Evolutionary conservation across 75 land plant species (phyloP).

Genomic region (Ceratopteris richardii): DNA sequence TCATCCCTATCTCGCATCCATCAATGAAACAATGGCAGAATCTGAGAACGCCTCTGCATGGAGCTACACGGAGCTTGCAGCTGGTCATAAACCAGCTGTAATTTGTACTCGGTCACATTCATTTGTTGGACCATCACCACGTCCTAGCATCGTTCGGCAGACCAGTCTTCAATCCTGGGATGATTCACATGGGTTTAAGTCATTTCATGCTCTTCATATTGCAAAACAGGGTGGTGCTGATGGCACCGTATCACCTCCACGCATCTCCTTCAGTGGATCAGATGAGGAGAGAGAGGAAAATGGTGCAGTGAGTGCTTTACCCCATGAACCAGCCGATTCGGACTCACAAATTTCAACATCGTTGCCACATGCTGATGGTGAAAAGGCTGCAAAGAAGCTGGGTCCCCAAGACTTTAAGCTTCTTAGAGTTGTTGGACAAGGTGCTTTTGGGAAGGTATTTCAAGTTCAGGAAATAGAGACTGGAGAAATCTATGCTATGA

Average conservation of each 20-base stretch:
- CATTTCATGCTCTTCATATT: slow-evolving; percentile 9
- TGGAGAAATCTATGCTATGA: slow-evolving; percentile 85
- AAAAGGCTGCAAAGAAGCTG: slow-evolving; percentile 11
- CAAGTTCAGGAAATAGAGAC: slow-evolving; percentile 36
- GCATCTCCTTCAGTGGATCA: slow-evolving; percentile 1
- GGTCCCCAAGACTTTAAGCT: slow-evolving; percentile 89
- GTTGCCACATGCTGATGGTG: background rate
- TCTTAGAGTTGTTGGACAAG: slow-evolving; percentile 47
- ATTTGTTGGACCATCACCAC: slow-evolving; percentile 73
- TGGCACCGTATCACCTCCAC: background rate
- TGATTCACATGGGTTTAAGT: slow-evolving; percentile 20
- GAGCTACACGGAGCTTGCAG: slow-evolving; percentile 9
- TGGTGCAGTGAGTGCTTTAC: too few species aligned
- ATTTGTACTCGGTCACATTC: slow-evolving; percentile 77
- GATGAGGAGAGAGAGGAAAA: background rate
- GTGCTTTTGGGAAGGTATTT: slow-evolving; percentile 47
- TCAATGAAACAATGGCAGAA: background rate
- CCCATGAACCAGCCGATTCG: too few species aligned
- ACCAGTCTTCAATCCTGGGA: slow-evolving; percentile 25
- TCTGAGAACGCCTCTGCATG: background rate
- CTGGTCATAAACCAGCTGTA: slow-evolving; percentile 47
- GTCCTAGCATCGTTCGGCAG: slow-evolving; percentile 27
- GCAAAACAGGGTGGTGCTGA: background rate
- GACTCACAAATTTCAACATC: background rate
- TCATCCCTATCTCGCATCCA: slow-evolving; percentile 1